These are phyloP conservation scores for Sungouiozyma ichnusensis DNA, from an alignment of 805 yeast species.

Conservation along the genomic window DNA sequence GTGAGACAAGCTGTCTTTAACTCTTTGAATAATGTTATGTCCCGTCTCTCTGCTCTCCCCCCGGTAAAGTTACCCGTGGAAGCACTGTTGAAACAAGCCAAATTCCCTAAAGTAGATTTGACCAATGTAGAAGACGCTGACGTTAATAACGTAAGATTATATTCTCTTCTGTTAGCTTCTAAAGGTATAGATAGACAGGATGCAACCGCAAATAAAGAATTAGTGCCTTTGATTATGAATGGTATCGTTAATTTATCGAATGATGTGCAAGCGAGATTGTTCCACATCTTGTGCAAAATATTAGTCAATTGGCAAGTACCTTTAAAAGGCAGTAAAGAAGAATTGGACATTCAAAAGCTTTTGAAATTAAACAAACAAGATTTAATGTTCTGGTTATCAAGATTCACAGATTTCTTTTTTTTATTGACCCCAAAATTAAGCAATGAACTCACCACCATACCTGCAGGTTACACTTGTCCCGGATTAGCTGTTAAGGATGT, in stretches of 20 bases:
- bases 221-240: slow-evolving; percentile 40
- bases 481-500: slow-evolving; percentile 53
- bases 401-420: slow-evolving; percentile 48
- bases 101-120: slow-evolving; percentile 10
- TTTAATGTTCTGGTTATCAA: slow-evolving; percentile 35
- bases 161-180: slow-evolving; percentile 55
- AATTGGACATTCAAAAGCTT: slow-evolving; percentile 26
- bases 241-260: slow-evolving; percentile 35
- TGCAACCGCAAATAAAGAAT: slow-evolving; percentile 26
- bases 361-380: slow-evolving; percentile 34
- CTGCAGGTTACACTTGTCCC: slow-evolving; percentile 42
- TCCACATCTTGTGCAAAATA: slow-evolving; percentile 48
- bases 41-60: slow-evolving; percentile 50
- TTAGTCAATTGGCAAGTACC: slow-evolving; percentile 41
- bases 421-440: slow-evolving; percentile 37
- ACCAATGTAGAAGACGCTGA: slow-evolving; percentile 18
- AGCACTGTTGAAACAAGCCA: slow-evolving; percentile 54
- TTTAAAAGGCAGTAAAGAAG: slow-evolving; percentile 36
- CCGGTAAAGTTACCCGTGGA: slow-evolving; percentile 52
- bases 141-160: slow-evolving; percentile 43
- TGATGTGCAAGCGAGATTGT: slow-evolving; percentile 44
- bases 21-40: slow-evolving; percentile 54
- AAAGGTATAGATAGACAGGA: slow-evolving; percentile 52
- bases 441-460: slow-evolving; percentile 29
- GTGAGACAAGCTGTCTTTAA: slow-evolving; percentile 62